These are phyloP conservation scores for Annulohypoxylon nitens DNA, from an alignment of 495 filamentous ascomycete genomes.

Conservation along the genomic window DNA sequence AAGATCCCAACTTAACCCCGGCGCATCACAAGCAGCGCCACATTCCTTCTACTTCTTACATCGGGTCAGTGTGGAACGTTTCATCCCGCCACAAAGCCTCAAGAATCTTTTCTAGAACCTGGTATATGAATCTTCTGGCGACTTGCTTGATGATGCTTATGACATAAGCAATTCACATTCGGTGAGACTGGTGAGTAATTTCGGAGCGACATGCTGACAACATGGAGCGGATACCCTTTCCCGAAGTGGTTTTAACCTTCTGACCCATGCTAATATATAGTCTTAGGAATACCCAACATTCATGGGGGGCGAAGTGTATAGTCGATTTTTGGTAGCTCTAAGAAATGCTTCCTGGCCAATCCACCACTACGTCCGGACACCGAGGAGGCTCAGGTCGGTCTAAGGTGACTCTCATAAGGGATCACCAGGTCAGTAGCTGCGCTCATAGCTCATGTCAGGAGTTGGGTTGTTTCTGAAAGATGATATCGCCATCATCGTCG, in stretches of 20 bases:
- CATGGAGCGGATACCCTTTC: slow-evolving; percentile 14
- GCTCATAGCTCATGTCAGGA: not conserved
- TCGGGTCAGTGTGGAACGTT: slow-evolving; percentile 47
- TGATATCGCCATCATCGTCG: not conserved
- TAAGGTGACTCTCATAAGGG: slow-evolving; percentile 47
- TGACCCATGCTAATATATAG: slow-evolving; percentile 44
- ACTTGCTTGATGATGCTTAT: slow-evolving; percentile 47
- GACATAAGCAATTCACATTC: slow-evolving; percentile 41
- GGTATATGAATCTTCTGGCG: slow-evolving; percentile 30
- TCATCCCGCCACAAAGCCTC: slow-evolving; percentile 44
- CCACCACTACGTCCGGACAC: slow-evolving; percentile 45
- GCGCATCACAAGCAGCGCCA: slow-evolving; percentile 41
- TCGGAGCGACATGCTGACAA: slow-evolving; percentile 40
- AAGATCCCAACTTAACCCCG: slow-evolving; percentile 32
- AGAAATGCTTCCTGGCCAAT: slow-evolving; percentile 48
- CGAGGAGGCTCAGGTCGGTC: slow-evolving; percentile 48
- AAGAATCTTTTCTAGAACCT: slow-evolving; percentile 31
- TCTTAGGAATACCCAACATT: slow-evolving; percentile 41
- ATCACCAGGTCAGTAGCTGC: slow-evolving; percentile 44
- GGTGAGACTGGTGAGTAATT: slow-evolving; percentile 46
- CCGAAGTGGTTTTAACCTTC: not conserved
- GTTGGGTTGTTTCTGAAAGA: not conserved
- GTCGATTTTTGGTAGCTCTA: slow-evolving; percentile 42
- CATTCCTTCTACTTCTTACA: slow-evolving; percentile 39
- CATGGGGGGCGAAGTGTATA: slow-evolving; percentile 44